These are phyloP conservation scores for Ordospora colligata DNA, from an alignment of 371 early-diverging fungal species.

Conservation along the genomic window DNA sequence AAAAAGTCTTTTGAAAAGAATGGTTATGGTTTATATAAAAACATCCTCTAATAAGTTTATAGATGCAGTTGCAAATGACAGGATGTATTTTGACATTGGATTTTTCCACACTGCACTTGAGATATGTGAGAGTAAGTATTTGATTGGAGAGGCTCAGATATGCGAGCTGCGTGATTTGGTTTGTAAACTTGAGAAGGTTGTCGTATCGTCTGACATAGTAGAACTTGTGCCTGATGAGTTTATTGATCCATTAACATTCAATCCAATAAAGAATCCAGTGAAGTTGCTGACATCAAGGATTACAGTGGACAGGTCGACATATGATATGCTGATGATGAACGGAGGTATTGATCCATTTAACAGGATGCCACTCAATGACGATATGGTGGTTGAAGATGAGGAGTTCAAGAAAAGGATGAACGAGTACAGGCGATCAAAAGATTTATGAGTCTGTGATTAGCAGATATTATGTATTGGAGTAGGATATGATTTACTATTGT, in stretches of 20 bases:
- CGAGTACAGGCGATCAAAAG: neutral
- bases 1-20: constrained; percentile 69
- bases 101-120: constrained; percentile 49
- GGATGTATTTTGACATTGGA: constrained; percentile 56
- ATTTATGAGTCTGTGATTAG: no score
- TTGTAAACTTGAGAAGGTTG: constrained; percentile 64
- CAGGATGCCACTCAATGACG: constrained; percentile 70
- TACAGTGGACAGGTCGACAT: constrained; percentile 79
- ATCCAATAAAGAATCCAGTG: constrained; percentile 91
- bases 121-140: constrained; percentile 48
- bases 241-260: constrained; percentile 77
- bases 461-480: no score
- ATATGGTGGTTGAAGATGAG: constrained; percentile 67
- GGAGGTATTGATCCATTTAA: constrained; percentile 89
- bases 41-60: constrained; percentile 62
- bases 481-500: neutral
- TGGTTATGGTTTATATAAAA: constrained; percentile 74
- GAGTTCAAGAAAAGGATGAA: constrained; percentile 51
- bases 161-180: constrained; percentile 65
- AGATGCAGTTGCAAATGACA: constrained; percentile 71
- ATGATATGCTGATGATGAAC: constrained; percentile 78
- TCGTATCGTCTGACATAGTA: constrained; percentile 58
- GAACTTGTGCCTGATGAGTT: constrained; percentile 67
- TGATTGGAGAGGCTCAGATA: constrained; percentile 62
- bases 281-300: constrained; percentile 72